Evolutionary conservation across 75 land plant species (phyloP).

Genomic region (Pinus albicaulis): DNA sequence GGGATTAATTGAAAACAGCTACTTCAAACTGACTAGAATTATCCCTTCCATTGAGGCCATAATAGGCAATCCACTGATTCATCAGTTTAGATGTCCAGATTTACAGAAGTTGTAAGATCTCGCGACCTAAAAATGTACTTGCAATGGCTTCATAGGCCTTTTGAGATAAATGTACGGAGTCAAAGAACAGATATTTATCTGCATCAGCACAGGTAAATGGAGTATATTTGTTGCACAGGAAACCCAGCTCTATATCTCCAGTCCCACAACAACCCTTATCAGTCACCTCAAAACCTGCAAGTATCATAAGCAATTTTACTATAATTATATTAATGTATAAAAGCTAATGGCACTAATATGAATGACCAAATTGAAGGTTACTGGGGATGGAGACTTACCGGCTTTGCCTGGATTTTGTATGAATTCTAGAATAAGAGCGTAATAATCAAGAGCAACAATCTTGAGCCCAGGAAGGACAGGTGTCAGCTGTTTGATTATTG

Average conservation of each 20-base stretch:
- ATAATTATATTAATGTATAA: background rate
- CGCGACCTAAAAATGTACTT: background rate
- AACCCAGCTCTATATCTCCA: constrained; percentile 8
- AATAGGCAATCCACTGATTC: too few species aligned
- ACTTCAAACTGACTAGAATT: too few species aligned
- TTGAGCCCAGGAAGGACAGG: background rate
- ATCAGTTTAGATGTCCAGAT: too few species aligned
- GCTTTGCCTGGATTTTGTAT: background rate
- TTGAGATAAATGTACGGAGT: background rate
- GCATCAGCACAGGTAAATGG: constrained; percentile 11
- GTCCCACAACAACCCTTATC: constrained; percentile 25
- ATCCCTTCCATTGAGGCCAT: too few species aligned
- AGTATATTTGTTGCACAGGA: constrained; percentile 15
- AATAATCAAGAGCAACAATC: background rate
- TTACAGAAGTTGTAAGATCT: background rate
- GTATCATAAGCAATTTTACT: background rate
- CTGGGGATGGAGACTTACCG: background rate
- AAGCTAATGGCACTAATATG: background rate
- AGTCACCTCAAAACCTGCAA: constrained; percentile 12
- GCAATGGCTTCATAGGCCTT: background rate
- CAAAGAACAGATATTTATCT: background rate
- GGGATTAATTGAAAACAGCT: too few species aligned
- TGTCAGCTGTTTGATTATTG: background rate
- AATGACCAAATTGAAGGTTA: background rate
- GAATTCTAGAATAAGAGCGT: background rate